Evolutionary conservation across 2,329 filamentous ascomycete species (phyloP).

Genomic region (Cryphonectria carpinicola): DNA sequence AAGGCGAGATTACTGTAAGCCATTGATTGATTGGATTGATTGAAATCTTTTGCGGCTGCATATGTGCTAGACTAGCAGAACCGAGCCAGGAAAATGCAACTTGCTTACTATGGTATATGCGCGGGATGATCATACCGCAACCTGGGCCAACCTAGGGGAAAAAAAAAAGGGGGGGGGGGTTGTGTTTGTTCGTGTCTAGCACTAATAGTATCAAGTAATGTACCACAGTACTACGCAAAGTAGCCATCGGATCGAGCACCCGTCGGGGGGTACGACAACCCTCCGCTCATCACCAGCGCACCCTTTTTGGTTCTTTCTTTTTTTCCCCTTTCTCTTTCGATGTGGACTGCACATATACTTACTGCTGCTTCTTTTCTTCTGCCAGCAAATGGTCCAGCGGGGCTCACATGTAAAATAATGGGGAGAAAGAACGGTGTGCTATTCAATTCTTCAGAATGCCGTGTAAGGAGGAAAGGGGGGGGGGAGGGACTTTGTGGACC

Average conservation of each 20-base stretch:
- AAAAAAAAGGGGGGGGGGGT: neutral
- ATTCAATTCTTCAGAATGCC: too few species aligned
- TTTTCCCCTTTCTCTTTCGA: neutral
- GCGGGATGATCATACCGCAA: neutral
- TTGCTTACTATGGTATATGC: neutral
- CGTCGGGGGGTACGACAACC: neutral
- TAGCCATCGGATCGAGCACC: conserved; percentile 14
- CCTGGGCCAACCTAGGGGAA: neutral
- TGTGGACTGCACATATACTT: neutral
- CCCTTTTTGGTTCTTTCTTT: neutral
- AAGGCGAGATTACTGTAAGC: too few species aligned
- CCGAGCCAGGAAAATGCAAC: neutral
- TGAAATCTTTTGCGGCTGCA: neutral
- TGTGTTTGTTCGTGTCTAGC: neutral
- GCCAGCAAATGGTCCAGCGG: neutral
- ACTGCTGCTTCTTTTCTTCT: neutral
- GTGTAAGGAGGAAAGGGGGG: too few species aligned
- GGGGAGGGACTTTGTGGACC: too few species aligned
- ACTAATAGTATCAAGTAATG: neutral
- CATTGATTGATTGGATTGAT: too few species aligned
- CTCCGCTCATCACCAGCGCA: neutral
- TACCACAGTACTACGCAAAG: neutral
- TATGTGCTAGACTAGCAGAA: neutral
- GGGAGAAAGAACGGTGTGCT: neutral
- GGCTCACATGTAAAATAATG: neutral